These are phyloP conservation scores for Lophiotrema nucula DNA, from an alignment of 495 filamentous ascomycete species.

Conservation along the genomic window DNA sequence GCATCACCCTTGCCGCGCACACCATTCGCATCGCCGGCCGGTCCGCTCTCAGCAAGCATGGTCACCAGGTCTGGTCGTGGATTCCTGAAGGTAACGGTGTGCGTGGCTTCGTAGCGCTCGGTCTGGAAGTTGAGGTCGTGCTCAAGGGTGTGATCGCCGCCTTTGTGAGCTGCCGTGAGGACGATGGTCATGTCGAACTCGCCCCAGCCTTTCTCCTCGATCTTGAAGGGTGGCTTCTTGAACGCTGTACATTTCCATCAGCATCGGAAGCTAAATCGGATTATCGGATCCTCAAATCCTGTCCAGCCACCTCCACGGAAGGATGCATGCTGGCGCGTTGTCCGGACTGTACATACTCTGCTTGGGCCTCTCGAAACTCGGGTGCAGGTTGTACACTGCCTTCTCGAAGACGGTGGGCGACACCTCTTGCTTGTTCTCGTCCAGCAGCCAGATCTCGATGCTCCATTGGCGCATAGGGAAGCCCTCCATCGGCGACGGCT, in stretches of 20 bases:
- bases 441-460: conserved; percentile 60
- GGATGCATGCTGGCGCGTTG: too few relatives aligned
- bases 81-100: conserved; percentile 86
- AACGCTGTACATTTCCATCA: conserved; percentile 33
- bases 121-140: conserved; percentile 93
- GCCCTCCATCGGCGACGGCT: conserved; percentile 75
- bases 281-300: too few relatives aligned
- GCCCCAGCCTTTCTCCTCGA: conserved; percentile 94
- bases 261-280: too few relatives aligned
- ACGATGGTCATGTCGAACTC: conserved; percentile 96
- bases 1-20: conserved; percentile 58
- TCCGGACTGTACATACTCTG: conserved; percentile 66
- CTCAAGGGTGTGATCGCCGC: conserved; percentile 71
- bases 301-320: too few relatives aligned
- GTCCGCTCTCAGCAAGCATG: conserved; percentile 74
- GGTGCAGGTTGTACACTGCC: conserved; percentile 87
- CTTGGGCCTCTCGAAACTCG: conserved; percentile 78
- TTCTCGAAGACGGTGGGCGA: conserved; percentile 85
- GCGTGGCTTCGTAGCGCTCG: conserved; percentile 77
- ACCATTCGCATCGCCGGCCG: conserved; percentile 61
- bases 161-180: conserved; percentile 76
- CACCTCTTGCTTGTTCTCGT: conserved; percentile 60
- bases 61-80: conserved; percentile 78
- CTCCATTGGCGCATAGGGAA: conserved; percentile 82
- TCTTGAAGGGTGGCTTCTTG: conserved; percentile 81